Percentiles rank a stretch among this genome's conserved stretches.
Conservation (phyloP, 2,329 filamentous ascomycete genomes). For the Pseudonectria foliicola region DNA sequence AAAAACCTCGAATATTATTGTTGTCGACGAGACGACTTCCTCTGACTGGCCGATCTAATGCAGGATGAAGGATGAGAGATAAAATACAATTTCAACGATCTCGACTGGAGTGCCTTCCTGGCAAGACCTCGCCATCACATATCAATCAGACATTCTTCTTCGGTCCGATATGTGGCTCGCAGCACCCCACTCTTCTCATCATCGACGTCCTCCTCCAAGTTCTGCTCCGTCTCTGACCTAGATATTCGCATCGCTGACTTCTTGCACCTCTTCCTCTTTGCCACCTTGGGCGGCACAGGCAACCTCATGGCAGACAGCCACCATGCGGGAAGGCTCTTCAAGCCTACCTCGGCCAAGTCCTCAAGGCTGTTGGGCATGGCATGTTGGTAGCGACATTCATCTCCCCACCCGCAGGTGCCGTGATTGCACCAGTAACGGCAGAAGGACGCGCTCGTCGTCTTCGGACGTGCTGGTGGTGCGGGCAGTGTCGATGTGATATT, state of each 20-base stretch:
- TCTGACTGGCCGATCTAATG: no score
- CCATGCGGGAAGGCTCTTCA: constrained; percentile 37
- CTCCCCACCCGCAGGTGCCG: constrained; percentile 40
- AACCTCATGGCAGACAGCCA: constrained; percentile 23
- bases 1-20: no score
- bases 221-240: neutral
- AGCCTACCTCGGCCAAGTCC: constrained; percentile 35
- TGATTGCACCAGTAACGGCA: constrained; percentile 42
- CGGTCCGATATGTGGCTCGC: neutral
- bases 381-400: constrained; percentile 37
- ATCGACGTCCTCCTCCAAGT: neutral
- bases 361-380: constrained; percentile 37
- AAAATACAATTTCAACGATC: no score
- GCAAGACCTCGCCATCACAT: neutral
- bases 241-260: neutral
- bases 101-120: no score
- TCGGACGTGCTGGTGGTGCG: neutral
- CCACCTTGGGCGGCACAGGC: constrained; percentile 4
- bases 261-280: constrained; percentile 7
- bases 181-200: neutral
- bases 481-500: neutral
- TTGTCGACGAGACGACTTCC: no score
- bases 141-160: constrained; percentile 1
- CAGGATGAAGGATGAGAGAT: no score
- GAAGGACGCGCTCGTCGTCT: neutral